Conservation (phyloP, 768 basidiomycete species). For the Termitomyces sp. region DNA sequence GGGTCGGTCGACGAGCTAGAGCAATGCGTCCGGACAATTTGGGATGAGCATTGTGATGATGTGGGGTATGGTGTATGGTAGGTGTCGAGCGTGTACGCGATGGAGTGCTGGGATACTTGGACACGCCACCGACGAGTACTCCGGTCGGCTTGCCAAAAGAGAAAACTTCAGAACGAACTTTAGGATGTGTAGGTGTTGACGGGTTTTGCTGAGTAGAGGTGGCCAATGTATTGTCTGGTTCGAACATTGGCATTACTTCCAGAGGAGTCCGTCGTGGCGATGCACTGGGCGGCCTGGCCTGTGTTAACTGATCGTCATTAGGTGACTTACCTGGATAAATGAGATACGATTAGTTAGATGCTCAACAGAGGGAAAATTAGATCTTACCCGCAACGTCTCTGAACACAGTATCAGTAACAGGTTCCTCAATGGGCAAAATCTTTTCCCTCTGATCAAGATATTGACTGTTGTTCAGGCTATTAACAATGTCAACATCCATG, state of each 20-base stretch:
- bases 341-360: not conserved
- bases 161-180: not conserved
- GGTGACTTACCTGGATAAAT: not conserved
- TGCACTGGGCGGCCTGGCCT: not conserved
- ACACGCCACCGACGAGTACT: conserved; percentile 1
- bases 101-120: conserved; percentile 5
- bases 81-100: conserved; percentile 11
- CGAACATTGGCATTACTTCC: conserved; percentile 3
- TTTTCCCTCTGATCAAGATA: conserved; percentile 20
- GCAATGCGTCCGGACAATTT: conserved; percentile 2
- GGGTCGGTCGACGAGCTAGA: conserved; percentile 12
- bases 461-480: conserved; percentile 16
- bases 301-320: not conserved
- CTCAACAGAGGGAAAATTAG: no score
- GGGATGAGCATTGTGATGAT: conserved; percentile 8
- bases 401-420: conserved; percentile 1
- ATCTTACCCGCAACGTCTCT: conserved; percentile 1
- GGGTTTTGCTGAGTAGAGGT: conserved; percentile 7
- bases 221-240: conserved; percentile 1
- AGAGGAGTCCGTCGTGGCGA: conserved; percentile 5
- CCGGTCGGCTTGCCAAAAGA: conserved; percentile 12
- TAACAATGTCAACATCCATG: conserved; percentile 7
- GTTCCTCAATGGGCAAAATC: conserved; percentile 20
- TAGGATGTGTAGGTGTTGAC: conserved; percentile 6
- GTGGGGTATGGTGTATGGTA: conserved; percentile 8